Conservation (phyloP, 192 early-diverging fungal species). For the Coemansia sp. region DNA sequence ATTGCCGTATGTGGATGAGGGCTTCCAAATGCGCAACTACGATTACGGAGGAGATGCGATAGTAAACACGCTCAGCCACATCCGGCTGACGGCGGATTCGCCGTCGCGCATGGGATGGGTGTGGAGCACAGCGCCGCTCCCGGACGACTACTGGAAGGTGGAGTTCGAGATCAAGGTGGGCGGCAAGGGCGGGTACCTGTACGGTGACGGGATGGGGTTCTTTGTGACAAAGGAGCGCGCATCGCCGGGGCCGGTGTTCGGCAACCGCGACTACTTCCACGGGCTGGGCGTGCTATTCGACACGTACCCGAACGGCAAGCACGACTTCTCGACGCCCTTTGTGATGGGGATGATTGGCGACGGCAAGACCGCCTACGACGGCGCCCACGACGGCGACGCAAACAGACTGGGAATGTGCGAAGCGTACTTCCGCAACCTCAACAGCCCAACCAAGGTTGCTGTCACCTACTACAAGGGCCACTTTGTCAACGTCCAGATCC, state of each 20-base stretch:
- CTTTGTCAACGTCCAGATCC: slow-evolving; percentile 56
- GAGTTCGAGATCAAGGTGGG: slow-evolving; percentile 94
- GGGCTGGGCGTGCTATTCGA: slow-evolving; percentile 97
- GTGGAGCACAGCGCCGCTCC: slow-evolving; percentile 62
- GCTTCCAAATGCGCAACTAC: slow-evolving; percentile 85
- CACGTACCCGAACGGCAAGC: slow-evolving; percentile 86
- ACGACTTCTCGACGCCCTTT: slow-evolving; percentile 75
- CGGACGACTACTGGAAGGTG: slow-evolving; percentile 61
- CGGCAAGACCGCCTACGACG: slow-evolving; percentile 84
- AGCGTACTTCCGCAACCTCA: slow-evolving; percentile 76
- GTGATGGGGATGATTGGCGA: slow-evolving; percentile 95
- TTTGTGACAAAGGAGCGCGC: slow-evolving; percentile 84
- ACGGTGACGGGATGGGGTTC: slow-evolving; percentile 96
- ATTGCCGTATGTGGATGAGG: slow-evolving; percentile 63
- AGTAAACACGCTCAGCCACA: slow-evolving; percentile 82
- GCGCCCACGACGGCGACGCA: slow-evolving; percentile 77
- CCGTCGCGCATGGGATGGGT: slow-evolving; percentile 82
- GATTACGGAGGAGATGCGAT: slow-evolving; percentile 93
- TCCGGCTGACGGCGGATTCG: slow-evolving; percentile 83
- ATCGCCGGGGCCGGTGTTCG: slow-evolving; percentile 83
- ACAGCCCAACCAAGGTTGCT: slow-evolving; percentile 62
- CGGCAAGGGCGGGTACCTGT: slow-evolving; percentile 73
- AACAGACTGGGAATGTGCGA: slow-evolving; percentile 71
- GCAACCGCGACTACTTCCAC: slow-evolving; percentile 80
- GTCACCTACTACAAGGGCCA: slow-evolving; percentile 76